Percentiles rank a stretch among this genome's conserved stretches.
Evolutionary conservation across 805 yeast genomes (phyloP).

Genomic region (Lipomyces orientalis): DNA sequence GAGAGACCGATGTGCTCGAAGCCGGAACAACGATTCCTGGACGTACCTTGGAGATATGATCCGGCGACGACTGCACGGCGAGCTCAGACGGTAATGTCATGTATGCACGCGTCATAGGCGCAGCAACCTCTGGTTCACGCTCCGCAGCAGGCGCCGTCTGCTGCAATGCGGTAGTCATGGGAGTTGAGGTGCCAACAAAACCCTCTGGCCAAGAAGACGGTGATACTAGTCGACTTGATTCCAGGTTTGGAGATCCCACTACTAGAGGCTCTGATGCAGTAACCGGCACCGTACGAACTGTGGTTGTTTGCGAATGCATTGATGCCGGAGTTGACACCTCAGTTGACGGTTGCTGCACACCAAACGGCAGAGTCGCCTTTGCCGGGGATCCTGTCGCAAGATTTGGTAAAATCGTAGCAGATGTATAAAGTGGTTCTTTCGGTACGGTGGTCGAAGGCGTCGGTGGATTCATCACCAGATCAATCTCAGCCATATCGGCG

Average conservation of each 20-base stretch:
- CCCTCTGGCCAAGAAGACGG: neutral
- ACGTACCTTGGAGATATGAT: neutral
- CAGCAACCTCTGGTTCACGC: neutral
- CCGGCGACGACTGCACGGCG: neutral
- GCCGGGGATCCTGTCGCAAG: neutral
- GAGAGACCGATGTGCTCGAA: neutral
- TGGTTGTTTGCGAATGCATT: neutral
- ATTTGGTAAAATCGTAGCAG: neutral
- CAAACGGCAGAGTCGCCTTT: neutral
- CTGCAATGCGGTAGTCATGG: neutral
- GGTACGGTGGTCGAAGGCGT: neutral
- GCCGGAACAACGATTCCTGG: neutral
- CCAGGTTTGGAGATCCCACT: neutral
- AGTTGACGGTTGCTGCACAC: neutral
- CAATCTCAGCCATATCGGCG: constrained; percentile 3
- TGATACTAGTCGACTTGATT: neutral
- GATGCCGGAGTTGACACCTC: neutral
- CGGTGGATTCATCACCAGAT: neutral
- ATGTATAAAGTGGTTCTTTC: neutral
- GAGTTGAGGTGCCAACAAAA: neutral
- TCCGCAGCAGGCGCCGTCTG: neutral
- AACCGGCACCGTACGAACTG: neutral
- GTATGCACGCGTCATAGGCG: neutral
- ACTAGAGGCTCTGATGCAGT: neutral
- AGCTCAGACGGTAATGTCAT: neutral